These are phyloP conservation scores for Penicillium decumbens DNA, from an alignment of 2,329 filamentous ascomycete genomes.

Conservation along the genomic window DNA sequence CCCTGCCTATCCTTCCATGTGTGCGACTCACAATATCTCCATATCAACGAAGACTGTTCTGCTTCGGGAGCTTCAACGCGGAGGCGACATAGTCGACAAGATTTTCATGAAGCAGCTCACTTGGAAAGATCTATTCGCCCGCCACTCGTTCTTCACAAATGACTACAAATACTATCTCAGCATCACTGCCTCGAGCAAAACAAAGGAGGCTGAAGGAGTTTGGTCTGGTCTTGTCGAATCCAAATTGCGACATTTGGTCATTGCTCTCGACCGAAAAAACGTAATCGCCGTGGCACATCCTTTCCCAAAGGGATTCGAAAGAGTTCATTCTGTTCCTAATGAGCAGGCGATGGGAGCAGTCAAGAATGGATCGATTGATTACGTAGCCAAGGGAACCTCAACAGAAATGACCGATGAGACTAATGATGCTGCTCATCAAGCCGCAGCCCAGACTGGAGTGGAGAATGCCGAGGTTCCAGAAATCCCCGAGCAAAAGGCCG, in stretches of 20 bases:
- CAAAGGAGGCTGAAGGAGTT: constrained; percentile 75
- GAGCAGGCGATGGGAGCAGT: constrained; percentile 60
- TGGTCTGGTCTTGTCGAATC: constrained; percentile 95
- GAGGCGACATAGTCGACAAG: constrained; percentile 68
- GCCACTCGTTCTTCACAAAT: constrained; percentile 87
- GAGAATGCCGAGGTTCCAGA: constrained; percentile 40
- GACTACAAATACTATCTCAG: constrained; percentile 96
- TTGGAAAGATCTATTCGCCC: constrained; percentile 85
- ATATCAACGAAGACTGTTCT: constrained; percentile 81
- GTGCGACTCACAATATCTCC: constrained; percentile 90
- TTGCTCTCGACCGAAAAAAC: constrained; percentile 72
- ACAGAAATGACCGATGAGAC: constrained; percentile 51
- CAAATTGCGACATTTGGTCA: constrained; percentile 80
- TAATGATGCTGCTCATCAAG: constrained; percentile 48
- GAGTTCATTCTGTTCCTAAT: constrained; percentile 65
- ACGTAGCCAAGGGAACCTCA: constrained; percentile 52
- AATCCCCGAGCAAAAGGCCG: constrained; percentile 30
- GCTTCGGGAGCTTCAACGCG: constrained; percentile 73
- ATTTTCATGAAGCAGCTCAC: constrained; percentile 71
- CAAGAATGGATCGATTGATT: constrained; percentile 58
- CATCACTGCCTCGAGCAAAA: constrained; percentile 75
- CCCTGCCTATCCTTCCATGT: constrained; percentile 96
- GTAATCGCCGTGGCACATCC: constrained; percentile 80
- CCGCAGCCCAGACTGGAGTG: constrained; percentile 46
- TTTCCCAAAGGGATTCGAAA: constrained; percentile 88